Evolutionary conservation across 1,284 basidiomycete genomes (phyloP).

Genomic region (Puccinia triticina): DNA sequence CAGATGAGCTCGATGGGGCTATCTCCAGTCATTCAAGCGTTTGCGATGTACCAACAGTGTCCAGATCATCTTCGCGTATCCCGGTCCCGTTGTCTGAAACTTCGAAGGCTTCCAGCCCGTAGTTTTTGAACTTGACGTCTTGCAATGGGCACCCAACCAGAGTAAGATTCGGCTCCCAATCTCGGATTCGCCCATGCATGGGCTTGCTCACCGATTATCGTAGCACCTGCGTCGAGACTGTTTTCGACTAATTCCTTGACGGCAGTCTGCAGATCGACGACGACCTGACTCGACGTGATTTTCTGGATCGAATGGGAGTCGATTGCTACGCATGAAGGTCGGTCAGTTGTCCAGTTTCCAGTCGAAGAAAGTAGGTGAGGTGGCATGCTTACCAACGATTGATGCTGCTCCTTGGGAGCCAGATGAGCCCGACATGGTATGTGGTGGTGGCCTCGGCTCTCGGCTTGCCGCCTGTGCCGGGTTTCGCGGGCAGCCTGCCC

Average conservation of each 20-base stretch:
- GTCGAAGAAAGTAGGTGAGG: neutral
- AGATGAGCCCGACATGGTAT: conserved; percentile 12
- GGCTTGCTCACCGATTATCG: conserved; percentile 72
- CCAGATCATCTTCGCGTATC: conserved; percentile 76
- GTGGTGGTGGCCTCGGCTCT: too few species aligned
- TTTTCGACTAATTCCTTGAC: conserved; percentile 98
- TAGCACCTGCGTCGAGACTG: conserved; percentile 87
- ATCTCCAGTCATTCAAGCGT: neutral
- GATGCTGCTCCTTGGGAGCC: conserved; percentile 17
- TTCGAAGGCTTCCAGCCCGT: conserved; percentile 82
- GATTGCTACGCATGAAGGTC: conserved; percentile 65
- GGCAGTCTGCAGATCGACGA: conserved; percentile 85
- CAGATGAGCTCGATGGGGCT: neutral
- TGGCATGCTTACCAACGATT: neutral
- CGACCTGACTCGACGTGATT: conserved; percentile 91
- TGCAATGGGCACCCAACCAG: neutral
- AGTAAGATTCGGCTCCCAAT: conserved; percentile 25
- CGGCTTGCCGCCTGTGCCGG: too few species aligned
- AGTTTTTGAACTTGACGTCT: conserved; percentile 90
- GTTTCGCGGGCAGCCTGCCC: too few species aligned
- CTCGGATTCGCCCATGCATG: neutral
- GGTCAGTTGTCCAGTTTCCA: neutral
- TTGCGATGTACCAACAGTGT: conserved; percentile 70
- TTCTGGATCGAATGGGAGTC: conserved; percentile 76
- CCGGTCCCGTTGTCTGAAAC: conserved; percentile 91